Base-by-base conservation (phyloP, 139 green algal species). In the Penium margaritaceum region DNA sequence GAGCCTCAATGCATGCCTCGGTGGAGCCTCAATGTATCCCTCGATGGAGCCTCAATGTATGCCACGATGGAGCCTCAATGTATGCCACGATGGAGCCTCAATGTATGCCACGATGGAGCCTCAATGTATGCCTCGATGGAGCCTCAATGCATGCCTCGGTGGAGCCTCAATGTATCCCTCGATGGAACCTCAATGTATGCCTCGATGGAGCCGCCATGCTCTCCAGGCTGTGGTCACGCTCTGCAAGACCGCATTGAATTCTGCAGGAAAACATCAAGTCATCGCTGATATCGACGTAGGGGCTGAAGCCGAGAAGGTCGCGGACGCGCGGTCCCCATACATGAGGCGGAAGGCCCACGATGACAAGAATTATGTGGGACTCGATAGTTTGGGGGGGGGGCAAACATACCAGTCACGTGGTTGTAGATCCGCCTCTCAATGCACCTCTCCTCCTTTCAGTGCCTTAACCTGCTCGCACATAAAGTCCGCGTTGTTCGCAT, bases 341-440 rank as follows among this genome's bases (percentile, higher is more conserved):
- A 24, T 19, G 0, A 34, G 30, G 30, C 29, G 12, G 21, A 1
- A 99, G 92, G 66, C 95, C 95, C 91, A 99, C 95, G 82, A 97
- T 94, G 57, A 99, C 90, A 29, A 84, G 71, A 33, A 95, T 90
- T 73, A 95, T 87, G 70, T 94, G 91, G 33, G 91, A 63, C 29
- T 88, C 75, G 54, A 94, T 97, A 63, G 76, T 85, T 88, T 99
- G 95, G 30, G 95, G 72, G n/a, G 21, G 95, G 84, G 89, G 98
- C 95, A 67, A 99, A 78, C 47, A 96, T 82, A 61, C 95, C 94
- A 5, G 90, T 89, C 9, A 99, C 95, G 85, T 99, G 95, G 90
- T 99, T 99, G 93, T 99, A 99, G 84, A 99, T 99, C 58, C 90
- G 95, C 91, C 99, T 99, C 46, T 95, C 80, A 9, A 98, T 90